Conservation (phyloP, 768 basidiomycete species). For the Suillus plorans region DNA sequence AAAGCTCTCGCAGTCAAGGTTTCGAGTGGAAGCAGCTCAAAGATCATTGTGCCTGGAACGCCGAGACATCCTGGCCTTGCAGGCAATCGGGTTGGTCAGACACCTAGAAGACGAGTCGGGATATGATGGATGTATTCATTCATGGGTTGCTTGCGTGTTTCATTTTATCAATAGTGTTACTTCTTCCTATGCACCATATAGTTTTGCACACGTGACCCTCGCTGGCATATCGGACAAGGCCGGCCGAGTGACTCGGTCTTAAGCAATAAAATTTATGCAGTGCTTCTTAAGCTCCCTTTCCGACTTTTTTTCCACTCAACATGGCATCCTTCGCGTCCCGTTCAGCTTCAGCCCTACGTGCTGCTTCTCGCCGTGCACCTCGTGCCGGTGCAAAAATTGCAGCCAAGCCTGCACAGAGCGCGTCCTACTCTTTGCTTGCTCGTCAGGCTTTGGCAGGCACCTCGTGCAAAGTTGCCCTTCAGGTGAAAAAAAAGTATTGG, state of each 20-base stretch:
- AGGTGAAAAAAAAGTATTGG: slow-evolving; percentile 24
- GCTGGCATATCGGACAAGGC: neutral
- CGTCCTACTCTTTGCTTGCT: slow-evolving; percentile 70
- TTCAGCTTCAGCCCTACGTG: slow-evolving; percentile 63
- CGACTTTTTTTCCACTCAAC: slow-evolving; percentile 29
- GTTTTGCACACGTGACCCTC: neutral
- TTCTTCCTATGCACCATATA: neutral
- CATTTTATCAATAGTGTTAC: slow-evolving; percentile 7
- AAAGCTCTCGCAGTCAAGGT: slow-evolving; percentile 57
- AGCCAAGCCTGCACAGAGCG: slow-evolving; percentile 45
- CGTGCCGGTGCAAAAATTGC: slow-evolving; percentile 43
- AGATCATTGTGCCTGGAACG: slow-evolving; percentile 79
- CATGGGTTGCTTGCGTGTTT: neutral
- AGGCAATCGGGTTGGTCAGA: slow-evolving; percentile 66
- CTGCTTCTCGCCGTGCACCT: slow-evolving; percentile 65
- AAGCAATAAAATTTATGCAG: neutral
- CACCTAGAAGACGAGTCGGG: slow-evolving; percentile 71
- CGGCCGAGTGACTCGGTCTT: neutral
- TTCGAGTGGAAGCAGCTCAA: slow-evolving; percentile 50
- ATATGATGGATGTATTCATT: slow-evolving; percentile 42
- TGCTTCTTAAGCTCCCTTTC: neutral
- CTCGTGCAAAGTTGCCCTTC: slow-evolving; percentile 34
- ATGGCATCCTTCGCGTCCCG: slow-evolving; percentile 67
- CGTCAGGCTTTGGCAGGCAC: slow-evolving; percentile 37
- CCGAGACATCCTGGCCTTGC: slow-evolving; percentile 71